Evolutionary conservation across 208 protist species (phyloP).

Genomic region (Trypanosoma rangeli): DNA sequence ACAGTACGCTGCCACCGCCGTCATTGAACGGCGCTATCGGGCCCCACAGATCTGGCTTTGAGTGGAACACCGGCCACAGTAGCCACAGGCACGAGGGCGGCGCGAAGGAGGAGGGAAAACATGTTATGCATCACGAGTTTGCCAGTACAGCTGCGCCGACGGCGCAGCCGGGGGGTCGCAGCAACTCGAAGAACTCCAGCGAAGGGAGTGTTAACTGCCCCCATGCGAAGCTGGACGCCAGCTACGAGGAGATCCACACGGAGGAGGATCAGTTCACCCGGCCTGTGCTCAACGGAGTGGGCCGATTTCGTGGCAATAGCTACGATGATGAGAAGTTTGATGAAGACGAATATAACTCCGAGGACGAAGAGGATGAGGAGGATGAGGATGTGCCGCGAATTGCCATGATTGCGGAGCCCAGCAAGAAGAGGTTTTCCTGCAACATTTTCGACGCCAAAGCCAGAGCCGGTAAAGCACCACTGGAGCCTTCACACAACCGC

Average conservation of each 20-base stretch:
- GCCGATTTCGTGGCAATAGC: not conserved
- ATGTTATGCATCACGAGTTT: not conserved
- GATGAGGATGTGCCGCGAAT: constrained; percentile 76
- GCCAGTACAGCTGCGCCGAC: not conserved
- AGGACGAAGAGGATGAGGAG: constrained; percentile 67
- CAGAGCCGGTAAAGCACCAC: constrained; percentile 30
- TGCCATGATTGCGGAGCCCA: constrained; percentile 60
- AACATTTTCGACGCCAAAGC: constrained; percentile 71
- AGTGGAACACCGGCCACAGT: constrained; percentile 1
- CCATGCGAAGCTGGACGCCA: not conserved
- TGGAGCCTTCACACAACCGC: not conserved
- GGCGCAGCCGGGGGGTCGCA: not conserved
- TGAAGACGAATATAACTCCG: constrained; percentile 29
- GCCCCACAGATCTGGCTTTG: not conserved
- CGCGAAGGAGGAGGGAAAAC: not conserved
- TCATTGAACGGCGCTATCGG: not conserved
- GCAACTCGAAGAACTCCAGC: not conserved
- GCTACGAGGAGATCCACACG: constrained; percentile 22
- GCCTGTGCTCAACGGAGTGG: not conserved
- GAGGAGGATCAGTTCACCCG: constrained; percentile 1
- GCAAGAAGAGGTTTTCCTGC: constrained; percentile 41
- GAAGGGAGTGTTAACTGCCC: constrained; percentile 6
- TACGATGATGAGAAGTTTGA: constrained; percentile 11
- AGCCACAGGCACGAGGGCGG: not conserved
- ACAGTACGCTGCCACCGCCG: constrained; percentile 23